A percentile compares a stretch with the other conserved stretches of the same genome.
Conservation (phyloP, 2,329 filamentous ascomycete species). For the Sarocladium strictum region DNA sequence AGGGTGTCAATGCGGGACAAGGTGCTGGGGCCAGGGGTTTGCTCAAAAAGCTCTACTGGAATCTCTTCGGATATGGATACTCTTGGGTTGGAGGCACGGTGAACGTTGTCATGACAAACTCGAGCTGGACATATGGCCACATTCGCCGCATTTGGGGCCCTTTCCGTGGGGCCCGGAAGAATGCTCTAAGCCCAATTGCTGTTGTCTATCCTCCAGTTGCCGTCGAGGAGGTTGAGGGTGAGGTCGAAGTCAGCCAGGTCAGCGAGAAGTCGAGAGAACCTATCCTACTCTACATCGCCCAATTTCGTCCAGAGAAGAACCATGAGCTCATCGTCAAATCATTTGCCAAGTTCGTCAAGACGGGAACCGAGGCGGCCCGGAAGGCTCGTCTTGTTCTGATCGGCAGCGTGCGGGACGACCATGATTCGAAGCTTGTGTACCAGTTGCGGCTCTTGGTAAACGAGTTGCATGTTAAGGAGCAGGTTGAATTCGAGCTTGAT, state of each 20-base stretch:
- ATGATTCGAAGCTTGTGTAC: conserved; percentile 79
- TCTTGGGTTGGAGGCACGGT: conserved; percentile 75
- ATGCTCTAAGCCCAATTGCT: conserved; percentile 49
- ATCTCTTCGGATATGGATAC: conserved; percentile 76
- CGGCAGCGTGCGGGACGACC: conserved; percentile 83
- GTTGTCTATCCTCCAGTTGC: conserved; percentile 91
- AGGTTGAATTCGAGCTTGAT: conserved; percentile 83
- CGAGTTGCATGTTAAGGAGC: conserved; percentile 77
- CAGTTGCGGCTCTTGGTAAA: conserved; percentile 79
- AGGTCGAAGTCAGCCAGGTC: conserved; percentile 62
- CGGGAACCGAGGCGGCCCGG: conserved; percentile 40
- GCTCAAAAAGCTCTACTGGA: conserved; percentile 80
- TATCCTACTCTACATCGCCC: conserved; percentile 84
- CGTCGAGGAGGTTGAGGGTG: conserved; percentile 73
- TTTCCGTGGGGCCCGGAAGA: conserved; percentile 29
- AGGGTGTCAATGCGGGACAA: conserved; percentile 77
- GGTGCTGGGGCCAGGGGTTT: conserved; percentile 66
- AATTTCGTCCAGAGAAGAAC: conserved; percentile 97
- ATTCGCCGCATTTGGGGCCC: conserved; percentile 75
- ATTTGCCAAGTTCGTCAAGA: conserved; percentile 70
- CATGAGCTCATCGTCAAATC: conserved; percentile 80
- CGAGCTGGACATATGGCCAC: conserved; percentile 84
- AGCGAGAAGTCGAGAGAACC: conserved; percentile 66
- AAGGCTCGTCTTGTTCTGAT: conserved; percentile 72
- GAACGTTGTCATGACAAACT: conserved; percentile 97